Percentiles rank a stretch among this genome's conserved stretches.
phyloP scores from a whole-genome alignment of 345 rosid species.

The Gossypium herbaceum region DNA sequence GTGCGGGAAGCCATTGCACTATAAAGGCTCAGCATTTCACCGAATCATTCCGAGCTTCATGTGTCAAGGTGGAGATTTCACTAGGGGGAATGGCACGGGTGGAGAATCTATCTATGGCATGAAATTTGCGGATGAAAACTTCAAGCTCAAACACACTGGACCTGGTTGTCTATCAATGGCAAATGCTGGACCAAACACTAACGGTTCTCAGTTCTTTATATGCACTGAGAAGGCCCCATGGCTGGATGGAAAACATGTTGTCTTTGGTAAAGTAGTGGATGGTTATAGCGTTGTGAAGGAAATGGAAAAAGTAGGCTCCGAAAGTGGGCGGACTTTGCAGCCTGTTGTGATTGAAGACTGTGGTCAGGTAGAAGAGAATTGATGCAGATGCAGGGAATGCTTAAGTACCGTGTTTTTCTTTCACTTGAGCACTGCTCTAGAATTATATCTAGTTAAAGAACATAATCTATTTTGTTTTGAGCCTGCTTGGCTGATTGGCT shows the following conservation, averaged over 20 bases:
- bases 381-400: conserved; percentile 14
- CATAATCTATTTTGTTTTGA: not conserved
- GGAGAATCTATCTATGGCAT: conserved; percentile 76
- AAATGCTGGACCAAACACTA: not conserved
- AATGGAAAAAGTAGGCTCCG: conserved; percentile 70
- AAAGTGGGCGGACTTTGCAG: conserved; percentile 40
- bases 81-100: conserved; percentile 83
- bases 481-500: not conserved
- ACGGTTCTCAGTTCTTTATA: conserved; percentile 63
- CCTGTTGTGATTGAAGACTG: conserved; percentile 66
- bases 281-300: conserved; percentile 63
- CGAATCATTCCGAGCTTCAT: conserved; percentile 80
- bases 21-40: conserved; percentile 80
- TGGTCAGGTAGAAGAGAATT: conserved; percentile 49
- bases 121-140: conserved; percentile 77
- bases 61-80: conserved; percentile 96
- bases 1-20: conserved; percentile 58
- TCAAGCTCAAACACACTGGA: conserved; percentile 65
- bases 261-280: conserved; percentile 82
- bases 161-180: not conserved
- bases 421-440: not conserved
- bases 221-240: conserved; percentile 68
- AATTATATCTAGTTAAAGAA: not conserved
- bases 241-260: conserved; percentile 86
- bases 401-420: not conserved